A percentile compares a stretch with the other conserved stretches of the same genome.
phyloP scores from a whole-genome alignment of 805 yeast genomes.

The Yarrowia sp. region DNA sequence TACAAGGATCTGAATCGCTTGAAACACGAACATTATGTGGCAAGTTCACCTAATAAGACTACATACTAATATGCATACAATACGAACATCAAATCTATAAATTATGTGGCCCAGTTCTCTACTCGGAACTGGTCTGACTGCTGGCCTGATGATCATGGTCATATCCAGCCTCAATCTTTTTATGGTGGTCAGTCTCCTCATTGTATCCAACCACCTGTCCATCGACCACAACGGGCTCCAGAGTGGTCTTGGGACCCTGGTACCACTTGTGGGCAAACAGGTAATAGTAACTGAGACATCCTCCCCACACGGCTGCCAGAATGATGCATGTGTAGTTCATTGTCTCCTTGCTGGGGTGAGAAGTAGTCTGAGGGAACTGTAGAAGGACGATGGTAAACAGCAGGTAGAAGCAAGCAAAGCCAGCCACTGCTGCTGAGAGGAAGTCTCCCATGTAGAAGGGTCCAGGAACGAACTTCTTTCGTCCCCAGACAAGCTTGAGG shows the following conservation, averaged over 20 bases:
- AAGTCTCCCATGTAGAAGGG: constrained; percentile 66
- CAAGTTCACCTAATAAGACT: background rate
- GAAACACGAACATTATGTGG: constrained; percentile 4
- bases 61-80: background rate
- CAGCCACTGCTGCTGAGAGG: constrained; percentile 56
- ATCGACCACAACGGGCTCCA: constrained; percentile 38
- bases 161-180: constrained; percentile 21
- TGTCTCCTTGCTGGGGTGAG: constrained; percentile 51
- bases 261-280: constrained; percentile 61
- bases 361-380: constrained; percentile 61
- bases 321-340: constrained; percentile 77
- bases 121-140: constrained; percentile 3
- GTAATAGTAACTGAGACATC: constrained; percentile 60
- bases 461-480: constrained; percentile 66
- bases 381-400: constrained; percentile 61
- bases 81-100: background rate
- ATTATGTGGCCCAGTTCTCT: background rate
- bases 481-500: constrained; percentile 57
- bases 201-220: constrained; percentile 32
- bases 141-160: background rate
- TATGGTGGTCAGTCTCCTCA: constrained; percentile 24
- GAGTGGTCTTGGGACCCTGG: constrained; percentile 59
- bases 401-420: constrained; percentile 59
- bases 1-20: constrained; percentile 4
- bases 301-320: constrained; percentile 65